Evolutionary conservation across 495 filamentous ascomycete genomes (phyloP).

Genomic region (Niebla homalea): DNA sequence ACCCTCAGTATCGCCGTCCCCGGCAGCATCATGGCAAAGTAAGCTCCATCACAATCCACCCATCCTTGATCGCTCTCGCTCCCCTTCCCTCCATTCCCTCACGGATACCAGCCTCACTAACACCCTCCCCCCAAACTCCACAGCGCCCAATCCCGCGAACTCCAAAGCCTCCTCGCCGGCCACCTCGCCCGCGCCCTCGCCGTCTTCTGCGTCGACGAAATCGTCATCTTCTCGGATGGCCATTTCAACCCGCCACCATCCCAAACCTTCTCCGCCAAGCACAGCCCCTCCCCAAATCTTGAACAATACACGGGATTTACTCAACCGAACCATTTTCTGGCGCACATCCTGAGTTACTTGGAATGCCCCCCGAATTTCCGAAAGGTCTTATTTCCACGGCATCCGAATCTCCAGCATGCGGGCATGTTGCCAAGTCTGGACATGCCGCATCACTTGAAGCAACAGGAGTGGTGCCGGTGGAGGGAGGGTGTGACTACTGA

Average conservation of each 20-base stretch:
- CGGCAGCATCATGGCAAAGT: conserved; percentile 48
- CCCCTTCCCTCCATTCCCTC: neutral
- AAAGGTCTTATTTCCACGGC: conserved; percentile 51
- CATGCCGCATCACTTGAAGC: conserved; percentile 61
- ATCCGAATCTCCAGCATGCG: conserved; percentile 51
- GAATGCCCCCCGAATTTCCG: conserved; percentile 66
- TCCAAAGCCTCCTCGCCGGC: conserved; percentile 49
- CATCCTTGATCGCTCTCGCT: neutral
- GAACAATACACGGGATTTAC: conserved; percentile 43
- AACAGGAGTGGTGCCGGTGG: conserved; percentile 53
- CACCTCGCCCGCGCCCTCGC: conserved; percentile 58
- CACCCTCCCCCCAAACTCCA: neutral
- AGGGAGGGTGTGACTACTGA: conserved; percentile 54
- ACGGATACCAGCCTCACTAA: neutral
- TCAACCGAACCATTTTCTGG: conserved; percentile 57
- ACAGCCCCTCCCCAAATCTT: conserved; percentile 17
- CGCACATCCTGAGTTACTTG: conserved; percentile 58
- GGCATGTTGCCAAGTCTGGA: conserved; percentile 57
- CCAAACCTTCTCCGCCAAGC: conserved; percentile 15
- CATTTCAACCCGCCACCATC: conserved; percentile 1
- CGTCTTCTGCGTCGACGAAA: conserved; percentile 67
- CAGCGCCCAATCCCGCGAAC: conserved; percentile 47
- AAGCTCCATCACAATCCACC: conserved; percentile 8
- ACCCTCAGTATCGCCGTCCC: conserved; percentile 46
- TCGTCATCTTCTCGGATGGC: conserved; percentile 58